Evolutionary conservation across 2,329 filamentous ascomycete species (phyloP).

Genomic region (Botrytis cinerea): DNA sequence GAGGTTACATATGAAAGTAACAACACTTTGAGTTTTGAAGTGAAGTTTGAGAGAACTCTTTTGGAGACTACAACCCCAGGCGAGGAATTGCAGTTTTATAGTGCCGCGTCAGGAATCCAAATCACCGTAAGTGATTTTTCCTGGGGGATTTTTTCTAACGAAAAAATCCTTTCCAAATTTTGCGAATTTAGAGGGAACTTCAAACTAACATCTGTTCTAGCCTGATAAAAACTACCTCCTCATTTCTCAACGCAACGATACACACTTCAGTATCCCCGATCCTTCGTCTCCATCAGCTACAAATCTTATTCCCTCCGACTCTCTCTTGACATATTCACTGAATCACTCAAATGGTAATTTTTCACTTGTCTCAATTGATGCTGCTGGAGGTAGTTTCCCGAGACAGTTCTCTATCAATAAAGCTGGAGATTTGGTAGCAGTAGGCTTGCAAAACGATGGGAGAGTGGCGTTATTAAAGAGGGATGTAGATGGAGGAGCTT

Average conservation of each 20-base stretch:
- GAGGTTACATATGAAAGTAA: conserved; percentile 46
- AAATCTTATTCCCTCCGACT: conserved; percentile 57
- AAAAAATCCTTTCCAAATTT: background rate
- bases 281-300: conserved; percentile 46
- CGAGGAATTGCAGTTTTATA: background rate
- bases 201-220: conserved; percentile 41
- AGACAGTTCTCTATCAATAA: conserved; percentile 51
- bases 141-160: background rate
- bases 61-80: background rate
- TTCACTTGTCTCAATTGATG: conserved; percentile 47
- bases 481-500: conserved; percentile 45
- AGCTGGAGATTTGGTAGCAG: conserved; percentile 48
- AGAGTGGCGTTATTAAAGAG: conserved; percentile 47
- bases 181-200: accelerated
- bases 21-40: background rate
- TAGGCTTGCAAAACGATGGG: conserved; percentile 48
- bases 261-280: conserved; percentile 52
- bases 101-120: background rate
- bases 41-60: background rate
- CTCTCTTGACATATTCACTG: conserved; percentile 64
- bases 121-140: background rate
- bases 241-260: conserved; percentile 67
- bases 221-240: conserved; percentile 63
- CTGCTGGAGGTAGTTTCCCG: conserved; percentile 49
- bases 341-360: conserved; percentile 48